Evolutionary conservation across 2,329 filamentous ascomycete genomes (phyloP).

Genomic region (Dothistroma septosporum): DNA sequence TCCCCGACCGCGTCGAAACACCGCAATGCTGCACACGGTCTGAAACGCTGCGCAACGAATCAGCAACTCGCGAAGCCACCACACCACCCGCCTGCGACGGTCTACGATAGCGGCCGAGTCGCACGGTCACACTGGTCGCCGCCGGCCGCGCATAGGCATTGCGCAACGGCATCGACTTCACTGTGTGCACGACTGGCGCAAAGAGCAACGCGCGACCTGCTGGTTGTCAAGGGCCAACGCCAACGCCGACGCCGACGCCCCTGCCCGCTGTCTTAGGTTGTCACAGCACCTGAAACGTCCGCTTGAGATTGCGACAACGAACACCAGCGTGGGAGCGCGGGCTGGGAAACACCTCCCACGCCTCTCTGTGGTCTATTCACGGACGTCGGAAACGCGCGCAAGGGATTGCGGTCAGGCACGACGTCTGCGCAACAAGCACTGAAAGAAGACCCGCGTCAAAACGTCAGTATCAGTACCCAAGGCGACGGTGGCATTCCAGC

Average conservation of each 20-base stretch:
- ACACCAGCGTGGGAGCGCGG: not conserved
- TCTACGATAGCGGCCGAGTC: not conserved
- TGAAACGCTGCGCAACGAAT: not conserved
- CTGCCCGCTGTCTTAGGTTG: not conserved
- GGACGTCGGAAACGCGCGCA: not conserved
- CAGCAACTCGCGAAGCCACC: not conserved
- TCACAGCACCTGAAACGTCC: not conserved
- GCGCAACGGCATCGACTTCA: not conserved
- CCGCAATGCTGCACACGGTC: not conserved
- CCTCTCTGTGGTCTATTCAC: not conserved
- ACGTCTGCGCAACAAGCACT: not conserved
- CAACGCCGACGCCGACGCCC: not conserved
- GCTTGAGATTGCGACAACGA: not conserved
- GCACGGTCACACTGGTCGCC: not conserved
- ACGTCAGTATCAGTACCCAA: conserved; percentile 1
- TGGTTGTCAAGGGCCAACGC: not conserved
- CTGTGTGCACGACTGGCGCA: not conserved
- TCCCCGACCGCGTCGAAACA: not conserved
- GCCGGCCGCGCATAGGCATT: not conserved
- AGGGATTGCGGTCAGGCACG: not conserved
- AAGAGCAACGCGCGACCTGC: not conserved
- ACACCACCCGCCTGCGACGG: not conserved
- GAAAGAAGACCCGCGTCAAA: not conserved
- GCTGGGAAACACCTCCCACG: not conserved
- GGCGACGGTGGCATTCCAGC: conserved; percentile 6